These are phyloP conservation scores for Coix lacrymajobi DNA, from an alignment of 176 grass and related monocot genomes.

Conservation along the genomic window DNA sequence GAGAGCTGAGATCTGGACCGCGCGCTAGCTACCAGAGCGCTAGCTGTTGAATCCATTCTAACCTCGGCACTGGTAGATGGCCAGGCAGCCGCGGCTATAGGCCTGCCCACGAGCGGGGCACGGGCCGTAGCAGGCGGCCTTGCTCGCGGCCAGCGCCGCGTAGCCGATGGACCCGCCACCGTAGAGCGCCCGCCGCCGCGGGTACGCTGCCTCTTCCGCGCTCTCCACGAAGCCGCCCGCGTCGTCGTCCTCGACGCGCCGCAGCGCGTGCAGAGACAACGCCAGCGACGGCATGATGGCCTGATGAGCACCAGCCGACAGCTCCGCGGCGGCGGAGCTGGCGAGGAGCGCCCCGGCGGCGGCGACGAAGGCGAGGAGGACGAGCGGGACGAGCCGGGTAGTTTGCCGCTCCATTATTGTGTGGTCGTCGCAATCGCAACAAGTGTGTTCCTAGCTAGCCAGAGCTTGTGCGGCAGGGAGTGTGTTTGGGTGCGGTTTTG, in stretches of 20 bases:
- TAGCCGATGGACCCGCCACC: not conserved
- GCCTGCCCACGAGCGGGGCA: not conserved
- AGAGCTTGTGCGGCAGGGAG: not conserved
- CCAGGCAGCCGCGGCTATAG: constrained; percentile 12
- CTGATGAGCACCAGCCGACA: not conserved
- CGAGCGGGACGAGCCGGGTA: not conserved
- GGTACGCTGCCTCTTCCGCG: not conserved
- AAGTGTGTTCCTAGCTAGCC: not conserved
- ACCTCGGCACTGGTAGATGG: constrained; percentile 3
- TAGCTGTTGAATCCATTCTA: not conserved
- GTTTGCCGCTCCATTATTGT: not conserved
- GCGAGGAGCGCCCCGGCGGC: not conserved
- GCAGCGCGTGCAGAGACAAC: not conserved
- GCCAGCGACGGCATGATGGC: not conserved
- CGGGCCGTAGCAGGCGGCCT: not conserved
- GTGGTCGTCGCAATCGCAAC: too few relatives aligned
- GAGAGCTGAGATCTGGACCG: too few relatives aligned
- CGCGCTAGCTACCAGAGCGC: too few relatives aligned
- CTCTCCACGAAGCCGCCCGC: not conserved
- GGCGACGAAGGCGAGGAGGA: not conserved
- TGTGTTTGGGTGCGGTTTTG: not conserved
- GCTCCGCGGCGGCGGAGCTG: too few relatives aligned
- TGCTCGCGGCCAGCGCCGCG: not conserved
- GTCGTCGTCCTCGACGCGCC: not conserved
- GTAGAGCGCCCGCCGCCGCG: not conserved